Conservation (phyloP, 2,329 filamentous ascomycete genomes). For the Endoconidiophora laricicola region DNA sequence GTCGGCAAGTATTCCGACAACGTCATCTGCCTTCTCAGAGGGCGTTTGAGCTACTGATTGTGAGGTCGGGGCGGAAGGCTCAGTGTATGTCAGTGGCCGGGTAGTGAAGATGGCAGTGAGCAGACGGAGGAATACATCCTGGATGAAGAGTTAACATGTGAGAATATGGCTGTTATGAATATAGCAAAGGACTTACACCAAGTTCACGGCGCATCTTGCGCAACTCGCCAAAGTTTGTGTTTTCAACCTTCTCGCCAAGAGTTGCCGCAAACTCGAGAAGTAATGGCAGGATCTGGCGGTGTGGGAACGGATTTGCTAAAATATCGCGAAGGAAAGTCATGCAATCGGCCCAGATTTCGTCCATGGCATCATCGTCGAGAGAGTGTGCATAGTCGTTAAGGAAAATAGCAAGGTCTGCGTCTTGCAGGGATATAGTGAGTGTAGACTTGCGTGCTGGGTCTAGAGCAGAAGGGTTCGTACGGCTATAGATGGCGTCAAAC, state of each 20-base stretch:
- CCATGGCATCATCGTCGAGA: slow-evolving; percentile 90
- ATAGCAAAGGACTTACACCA: slow-evolving; percentile 43
- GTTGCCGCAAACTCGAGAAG: slow-evolving; percentile 80
- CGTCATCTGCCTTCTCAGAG: slow-evolving; percentile 47
- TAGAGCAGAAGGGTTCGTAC: slow-evolving; percentile 68
- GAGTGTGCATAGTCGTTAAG: slow-evolving; percentile 79
- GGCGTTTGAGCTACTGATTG: slow-evolving; percentile 21
- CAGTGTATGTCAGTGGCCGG: slow-evolving; percentile 56
- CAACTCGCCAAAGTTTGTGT: slow-evolving; percentile 94
- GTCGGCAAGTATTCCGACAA: slow-evolving; percentile 61
- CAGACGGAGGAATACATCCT: slow-evolving; percentile 80
- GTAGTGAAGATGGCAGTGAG: slow-evolving; percentile 91
- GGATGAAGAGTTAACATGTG: background rate
- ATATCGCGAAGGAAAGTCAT: slow-evolving; percentile 81
- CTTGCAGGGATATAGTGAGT: slow-evolving; percentile 67
- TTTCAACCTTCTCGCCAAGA: slow-evolving; percentile 87
- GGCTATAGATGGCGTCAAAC: slow-evolving; percentile 90
- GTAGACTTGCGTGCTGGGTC: slow-evolving; percentile 72
- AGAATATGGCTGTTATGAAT: background rate
- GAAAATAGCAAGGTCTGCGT: slow-evolving; percentile 74
- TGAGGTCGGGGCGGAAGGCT: slow-evolving; percentile 23
- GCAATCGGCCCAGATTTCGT: slow-evolving; percentile 95
- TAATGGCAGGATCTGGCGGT: slow-evolving; percentile 74
- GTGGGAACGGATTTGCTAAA: slow-evolving; percentile 82
- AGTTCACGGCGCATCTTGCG: slow-evolving; percentile 80